A percentile compares a stretch with the other conserved stretches of the same genome.
phyloP scores from a whole-genome alignment of 257 asterid genomes.

The Solanum ossicruentum region DNA sequence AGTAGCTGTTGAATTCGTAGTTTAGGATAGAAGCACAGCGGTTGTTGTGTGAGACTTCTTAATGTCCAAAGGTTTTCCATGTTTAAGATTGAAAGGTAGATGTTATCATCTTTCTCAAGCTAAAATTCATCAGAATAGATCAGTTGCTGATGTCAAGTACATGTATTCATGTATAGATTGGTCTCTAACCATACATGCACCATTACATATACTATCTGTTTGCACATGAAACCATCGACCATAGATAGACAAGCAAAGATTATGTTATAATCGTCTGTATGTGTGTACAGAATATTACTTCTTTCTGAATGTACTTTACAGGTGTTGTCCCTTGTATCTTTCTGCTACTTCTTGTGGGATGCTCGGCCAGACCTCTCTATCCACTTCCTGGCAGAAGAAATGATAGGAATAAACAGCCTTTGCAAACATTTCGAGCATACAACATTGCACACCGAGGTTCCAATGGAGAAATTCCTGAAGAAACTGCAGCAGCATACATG shows the following conservation, averaged over 20 bases:
- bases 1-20: not conserved
- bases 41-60: not conserved
- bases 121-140: not conserved
- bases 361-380: conserved; percentile 73
- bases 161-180: not conserved
- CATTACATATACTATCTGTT: not conserved
- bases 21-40: not conserved
- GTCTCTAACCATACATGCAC: not conserved
- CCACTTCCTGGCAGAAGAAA: conserved; percentile 90
- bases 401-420: conserved; percentile 55
- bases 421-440: conserved; percentile 81
- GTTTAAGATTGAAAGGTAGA: not conserved
- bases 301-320: conserved; percentile 18
- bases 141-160: not conserved
- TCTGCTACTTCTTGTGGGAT: conserved; percentile 54
- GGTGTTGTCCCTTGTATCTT: conserved; percentile 46
- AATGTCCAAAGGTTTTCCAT: not conserved
- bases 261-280: not conserved
- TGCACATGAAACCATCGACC: not conserved
- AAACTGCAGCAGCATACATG: conserved; percentile 77
- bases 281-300: not conserved
- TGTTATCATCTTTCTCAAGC: not conserved
- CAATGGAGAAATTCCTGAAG: conserved; percentile 97
- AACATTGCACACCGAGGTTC: conserved; percentile 98
- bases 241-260: not conserved